phyloP scores from a whole-genome alignment of 345 rosid species.

The Salix dunnii region DNA sequence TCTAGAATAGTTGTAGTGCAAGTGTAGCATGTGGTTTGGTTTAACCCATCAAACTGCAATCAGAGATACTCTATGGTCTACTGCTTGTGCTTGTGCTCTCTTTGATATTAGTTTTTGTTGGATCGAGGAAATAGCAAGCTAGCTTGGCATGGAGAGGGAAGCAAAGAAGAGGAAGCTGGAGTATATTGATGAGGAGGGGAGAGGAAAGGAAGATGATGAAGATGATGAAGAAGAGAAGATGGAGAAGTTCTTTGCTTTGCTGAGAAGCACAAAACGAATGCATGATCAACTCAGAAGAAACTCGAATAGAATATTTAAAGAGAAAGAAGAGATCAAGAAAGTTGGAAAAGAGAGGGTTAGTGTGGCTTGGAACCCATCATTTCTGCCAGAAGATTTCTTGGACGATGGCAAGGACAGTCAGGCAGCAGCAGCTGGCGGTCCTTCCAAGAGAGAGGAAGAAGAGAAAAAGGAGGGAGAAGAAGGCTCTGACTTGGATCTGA shows the following conservation, averaged over 20 bases:
- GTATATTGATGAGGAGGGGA: neutral
- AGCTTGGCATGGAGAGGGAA: constrained; percentile 33
- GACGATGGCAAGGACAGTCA: constrained; percentile 5
- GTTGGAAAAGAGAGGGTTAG: neutral
- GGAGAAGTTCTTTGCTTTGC: constrained; percentile 53
- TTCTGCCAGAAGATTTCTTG: constrained; percentile 51
- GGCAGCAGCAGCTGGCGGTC: neutral
- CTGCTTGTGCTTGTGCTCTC: neutral
- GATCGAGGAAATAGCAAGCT: neutral
- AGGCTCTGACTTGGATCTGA: constrained; percentile 35
- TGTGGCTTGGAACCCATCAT: constrained; percentile 37
- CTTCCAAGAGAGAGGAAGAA: constrained; percentile 14
- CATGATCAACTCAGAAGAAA: constrained; percentile 18
- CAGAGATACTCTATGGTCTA: neutral
- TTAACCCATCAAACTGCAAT: too few relatives aligned
- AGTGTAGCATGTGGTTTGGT: neutral
- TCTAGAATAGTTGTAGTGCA: neutral
- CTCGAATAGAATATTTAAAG: neutral
- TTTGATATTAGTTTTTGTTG: neutral
- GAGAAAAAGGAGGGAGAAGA: constrained; percentile 17
- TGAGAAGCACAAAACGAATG: constrained; percentile 45
- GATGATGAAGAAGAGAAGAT: constrained; percentile 45
- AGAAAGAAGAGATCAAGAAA: constrained; percentile 5
- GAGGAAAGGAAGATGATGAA: neutral
- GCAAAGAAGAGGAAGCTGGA: constrained; percentile 44